phyloP scores from a whole-genome alignment of 2,329 filamentous ascomycete species.

The Ophiostoma ips region DNA sequence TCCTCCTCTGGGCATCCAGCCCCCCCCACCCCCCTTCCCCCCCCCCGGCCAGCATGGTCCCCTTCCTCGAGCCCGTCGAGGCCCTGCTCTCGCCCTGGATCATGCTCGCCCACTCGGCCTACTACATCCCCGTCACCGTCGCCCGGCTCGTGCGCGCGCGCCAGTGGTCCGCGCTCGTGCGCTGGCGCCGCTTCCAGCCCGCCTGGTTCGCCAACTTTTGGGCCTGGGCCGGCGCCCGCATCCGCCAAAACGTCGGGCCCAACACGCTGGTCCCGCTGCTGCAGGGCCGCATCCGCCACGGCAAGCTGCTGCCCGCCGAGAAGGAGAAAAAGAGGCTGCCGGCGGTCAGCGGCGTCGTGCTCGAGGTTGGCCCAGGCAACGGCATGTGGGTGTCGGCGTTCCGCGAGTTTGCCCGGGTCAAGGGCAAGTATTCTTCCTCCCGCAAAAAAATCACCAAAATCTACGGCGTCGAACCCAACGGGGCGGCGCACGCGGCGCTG shows the following conservation, averaged over 20 bases:
- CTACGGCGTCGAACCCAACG: conserved; percentile 53
- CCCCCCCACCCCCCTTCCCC: neutral
- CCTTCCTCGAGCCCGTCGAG: conserved; percentile 12
- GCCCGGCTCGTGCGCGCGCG: conserved; percentile 24
- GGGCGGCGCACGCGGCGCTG: conserved; percentile 34
- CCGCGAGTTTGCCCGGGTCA: neutral
- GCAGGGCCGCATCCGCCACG: conserved; percentile 30
- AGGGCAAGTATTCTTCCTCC: neutral
- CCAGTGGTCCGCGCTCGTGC: conserved; percentile 26
- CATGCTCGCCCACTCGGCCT: conserved; percentile 35
- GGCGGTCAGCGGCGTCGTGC: conserved; percentile 35
- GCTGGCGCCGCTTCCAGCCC: conserved; percentile 26
- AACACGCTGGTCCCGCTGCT: conserved; percentile 38
- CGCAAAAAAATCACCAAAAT: conserved; percentile 27
- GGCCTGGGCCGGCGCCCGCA: conserved; percentile 35
- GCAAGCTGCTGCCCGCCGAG: conserved; percentile 20
- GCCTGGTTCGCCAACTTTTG: conserved; percentile 51
- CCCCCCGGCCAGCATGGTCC: conserved; percentile 2
- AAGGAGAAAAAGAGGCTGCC: conserved; percentile 14
- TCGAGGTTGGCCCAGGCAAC: conserved; percentile 49
- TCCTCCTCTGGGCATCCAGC: too few species aligned
- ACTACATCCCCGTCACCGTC: conserved; percentile 39
- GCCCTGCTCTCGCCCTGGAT: conserved; percentile 34
- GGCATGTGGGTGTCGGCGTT: conserved; percentile 41
- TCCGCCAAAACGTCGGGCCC: conserved; percentile 28